A percentile compares a stretch with the other conserved stretches of the same genome.
These are phyloP conservation scores for Phytopythium delawarense DNA, from an alignment of 352 stramenopile species.

Conservation along the genomic window DNA sequence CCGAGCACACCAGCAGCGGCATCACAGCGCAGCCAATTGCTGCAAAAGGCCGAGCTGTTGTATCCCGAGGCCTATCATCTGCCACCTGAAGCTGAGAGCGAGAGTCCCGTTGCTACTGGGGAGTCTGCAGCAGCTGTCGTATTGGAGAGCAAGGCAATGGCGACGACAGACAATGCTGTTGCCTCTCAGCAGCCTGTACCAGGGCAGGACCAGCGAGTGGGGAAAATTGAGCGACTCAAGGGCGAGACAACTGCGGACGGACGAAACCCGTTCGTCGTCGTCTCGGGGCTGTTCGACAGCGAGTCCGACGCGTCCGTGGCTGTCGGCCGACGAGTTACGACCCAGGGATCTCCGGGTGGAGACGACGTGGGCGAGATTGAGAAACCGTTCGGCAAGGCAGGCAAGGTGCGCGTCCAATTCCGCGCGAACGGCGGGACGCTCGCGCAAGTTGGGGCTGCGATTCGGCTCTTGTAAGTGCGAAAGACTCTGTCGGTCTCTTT, in stretches of 20 bases:
- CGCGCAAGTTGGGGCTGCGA: conserved; percentile 34
- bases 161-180: not conserved
- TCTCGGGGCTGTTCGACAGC: conserved; percentile 46
- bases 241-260: conserved; percentile 57
- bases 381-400: conserved; percentile 73
- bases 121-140: not conserved
- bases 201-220: not conserved
- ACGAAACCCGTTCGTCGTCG: conserved; percentile 62
- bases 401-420: conserved; percentile 66
- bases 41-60: conserved; percentile 38
- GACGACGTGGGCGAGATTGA: conserved; percentile 47
- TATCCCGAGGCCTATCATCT: conserved; percentile 44
- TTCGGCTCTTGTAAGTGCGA: conserved; percentile 21
- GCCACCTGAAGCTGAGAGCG: not conserved
- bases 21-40: conserved; percentile 15
- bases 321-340: conserved; percentile 22
- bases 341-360: not conserved
- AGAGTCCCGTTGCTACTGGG: too few relatives aligned
- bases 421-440: conserved; percentile 34
- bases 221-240: conserved; percentile 61
- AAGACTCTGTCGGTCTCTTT: not conserved
- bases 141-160: not conserved
- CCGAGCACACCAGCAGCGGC: not conserved
- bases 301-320: conserved; percentile 37
- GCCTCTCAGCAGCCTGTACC: not conserved